Base-by-base conservation (phyloP, 75 land plant genomes). In the Ceratopteris richardii region DNA sequence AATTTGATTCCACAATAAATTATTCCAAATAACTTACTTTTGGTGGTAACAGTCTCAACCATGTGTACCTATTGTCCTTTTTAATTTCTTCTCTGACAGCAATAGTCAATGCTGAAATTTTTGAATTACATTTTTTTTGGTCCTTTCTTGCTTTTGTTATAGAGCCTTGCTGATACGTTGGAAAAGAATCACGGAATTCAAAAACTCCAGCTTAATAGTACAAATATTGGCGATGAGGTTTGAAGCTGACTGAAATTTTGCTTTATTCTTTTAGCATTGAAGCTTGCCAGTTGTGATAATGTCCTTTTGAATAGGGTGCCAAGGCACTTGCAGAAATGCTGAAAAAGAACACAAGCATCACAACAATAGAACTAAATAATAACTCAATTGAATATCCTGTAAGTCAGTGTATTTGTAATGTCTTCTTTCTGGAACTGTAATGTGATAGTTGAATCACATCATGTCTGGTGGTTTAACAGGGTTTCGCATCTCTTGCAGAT, bases 301-400 rank as follows among this genome's bases (percentile, higher is more conserved):
- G 16, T 10, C 40, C 16, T 19, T 10, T 60, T 42, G 12, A 69
- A 58, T 77, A 95, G 99, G 99, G 99, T 41, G 99, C 93, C 19
- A 90, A 82, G 75, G 86, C 88, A 50, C 56, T 95, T 78, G 82
- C 79, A 16, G 88, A 84, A 52, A 69, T 84, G 85, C 73, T 95
- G 67, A 95, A 90, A 61, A 87, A 76, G 70, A 90, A 95, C 60
- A 65, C 82, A 33, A 63, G 51, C 52, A 66, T 95, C 39, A 80
- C 80, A 29, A 54, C 75, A 0, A 28, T 95, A 63, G 97, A 95
- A 57, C 92, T 95, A 27, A 95, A 90, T 77, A 95, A 95, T 71
- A 90, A 95, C 62, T 71, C 74, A 69, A 82, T 95, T 60, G 97
- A 90, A 27, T 90, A 87, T 69, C 64, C 93, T 70, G 99, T 95